Conservation (phyloP, 441 rosid genomes). For the Erysimum cheiri region DNA sequence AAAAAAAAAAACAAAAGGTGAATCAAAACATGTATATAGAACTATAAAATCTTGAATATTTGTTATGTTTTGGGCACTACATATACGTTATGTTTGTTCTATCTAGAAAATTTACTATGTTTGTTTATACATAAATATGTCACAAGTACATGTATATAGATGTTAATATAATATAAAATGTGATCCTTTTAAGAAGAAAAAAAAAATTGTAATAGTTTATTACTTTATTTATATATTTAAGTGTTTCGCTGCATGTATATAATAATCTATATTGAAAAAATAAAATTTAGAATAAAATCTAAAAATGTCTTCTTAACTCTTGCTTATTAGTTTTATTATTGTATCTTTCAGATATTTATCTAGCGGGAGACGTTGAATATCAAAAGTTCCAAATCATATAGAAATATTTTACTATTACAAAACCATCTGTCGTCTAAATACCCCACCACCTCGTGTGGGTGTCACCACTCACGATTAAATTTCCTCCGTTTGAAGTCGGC, state of each 20-base stretch:
- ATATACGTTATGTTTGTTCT: conserved; percentile 2
- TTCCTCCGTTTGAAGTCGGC: conserved; percentile 28
- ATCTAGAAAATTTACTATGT: background rate
- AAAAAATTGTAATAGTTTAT: background rate
- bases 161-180: background rate
- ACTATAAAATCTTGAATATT: background rate
- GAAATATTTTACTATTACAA: background rate
- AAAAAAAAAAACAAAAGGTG: background rate
- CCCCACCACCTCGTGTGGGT: conserved; percentile 18
- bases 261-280: background rate
- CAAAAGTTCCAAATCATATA: background rate
- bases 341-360: background rate
- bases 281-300: background rate
- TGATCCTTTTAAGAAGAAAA: background rate
- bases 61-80: conserved; percentile 19
- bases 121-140: background rate
- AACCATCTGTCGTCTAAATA: background rate
- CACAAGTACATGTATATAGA: background rate
- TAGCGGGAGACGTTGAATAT: background rate
- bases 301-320: background rate
- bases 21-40: background rate
- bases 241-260: background rate
- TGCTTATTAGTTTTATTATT: background rate
- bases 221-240: background rate
- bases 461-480: conserved; percentile 8